These are phyloP conservation scores for Beauveria varroae DNA, from an alignment of 2,329 filamentous ascomycete genomes.

Conservation along the genomic window DNA sequence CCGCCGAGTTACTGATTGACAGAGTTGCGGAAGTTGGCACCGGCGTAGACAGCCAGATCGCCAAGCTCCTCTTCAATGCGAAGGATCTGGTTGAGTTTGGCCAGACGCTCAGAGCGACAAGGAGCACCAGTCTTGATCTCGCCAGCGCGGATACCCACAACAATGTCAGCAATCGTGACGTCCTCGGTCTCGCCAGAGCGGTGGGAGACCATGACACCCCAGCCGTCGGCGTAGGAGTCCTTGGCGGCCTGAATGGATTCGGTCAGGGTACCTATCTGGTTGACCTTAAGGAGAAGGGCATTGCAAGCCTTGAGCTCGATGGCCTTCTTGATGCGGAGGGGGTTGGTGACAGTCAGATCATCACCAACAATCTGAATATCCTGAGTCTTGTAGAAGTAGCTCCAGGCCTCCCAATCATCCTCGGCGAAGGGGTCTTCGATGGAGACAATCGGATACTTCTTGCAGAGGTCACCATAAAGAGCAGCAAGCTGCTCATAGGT, in stretches of 20 bases:
- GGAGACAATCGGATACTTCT: slow-evolving; percentile 97
- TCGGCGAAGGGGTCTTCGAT: slow-evolving; percentile 99
- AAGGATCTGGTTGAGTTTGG: slow-evolving; percentile 99
- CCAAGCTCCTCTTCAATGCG: slow-evolving; percentile 99
- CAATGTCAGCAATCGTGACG: slow-evolving; percentile 97
- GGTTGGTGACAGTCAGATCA: slow-evolving; percentile 98
- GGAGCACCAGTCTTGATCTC: slow-evolving; percentile 99
- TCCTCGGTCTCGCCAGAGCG: slow-evolving; percentile 99
- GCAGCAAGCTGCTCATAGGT: slow-evolving; percentile 95
- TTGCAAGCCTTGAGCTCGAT: slow-evolving; percentile 99
- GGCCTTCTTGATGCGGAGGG: slow-evolving; percentile 97
- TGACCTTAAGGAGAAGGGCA: slow-evolving; percentile 96
- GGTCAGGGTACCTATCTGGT: slow-evolving; percentile 98
- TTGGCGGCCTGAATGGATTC: slow-evolving; percentile 99
- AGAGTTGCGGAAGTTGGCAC: slow-evolving; percentile 82
- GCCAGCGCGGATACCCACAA: slow-evolving; percentile 89
- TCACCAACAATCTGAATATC: slow-evolving; percentile 98
- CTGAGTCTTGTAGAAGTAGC: slow-evolving; percentile 99
- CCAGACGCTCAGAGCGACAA: slow-evolving; percentile 91
- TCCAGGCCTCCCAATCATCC: slow-evolving; percentile 99
- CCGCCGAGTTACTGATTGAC: slow-evolving; percentile 66
- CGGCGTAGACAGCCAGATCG: slow-evolving; percentile 83
- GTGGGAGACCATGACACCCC: slow-evolving; percentile 99
- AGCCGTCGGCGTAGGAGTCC: slow-evolving; percentile 90
- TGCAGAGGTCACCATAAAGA: slow-evolving; percentile 76